A percentile compares a stretch with the other conserved stretches of the same genome.
Conservation (phyloP, 225 moss, liverwort and hornwort species). For the Polytrichum commune region DNA sequence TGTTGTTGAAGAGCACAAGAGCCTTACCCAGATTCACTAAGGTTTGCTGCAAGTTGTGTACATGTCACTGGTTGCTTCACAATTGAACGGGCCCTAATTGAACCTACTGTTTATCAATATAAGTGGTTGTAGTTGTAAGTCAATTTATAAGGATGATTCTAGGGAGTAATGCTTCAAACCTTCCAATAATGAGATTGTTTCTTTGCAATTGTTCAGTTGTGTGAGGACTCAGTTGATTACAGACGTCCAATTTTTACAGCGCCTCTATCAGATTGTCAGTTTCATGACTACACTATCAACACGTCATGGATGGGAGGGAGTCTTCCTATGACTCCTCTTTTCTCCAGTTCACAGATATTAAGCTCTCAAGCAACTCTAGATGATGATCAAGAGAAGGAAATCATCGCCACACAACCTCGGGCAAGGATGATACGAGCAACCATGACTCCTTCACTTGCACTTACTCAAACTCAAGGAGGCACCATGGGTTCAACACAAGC, state of each 20-base stretch:
- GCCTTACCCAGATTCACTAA: too few species aligned
- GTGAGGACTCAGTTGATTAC: constrained; percentile 93
- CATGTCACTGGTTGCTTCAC: too few species aligned
- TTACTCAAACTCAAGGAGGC: constrained; percentile 58
- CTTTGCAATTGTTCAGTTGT: constrained; percentile 57
- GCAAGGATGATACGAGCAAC: constrained; percentile 78
- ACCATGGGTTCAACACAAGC: constrained; percentile 41
- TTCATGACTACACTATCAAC: constrained; percentile 86
- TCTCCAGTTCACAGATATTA: constrained; percentile 58
- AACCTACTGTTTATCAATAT: not conserved
- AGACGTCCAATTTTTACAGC: constrained; percentile 80
- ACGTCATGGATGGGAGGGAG: constrained; percentile 77
- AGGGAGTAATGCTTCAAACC: not conserved
- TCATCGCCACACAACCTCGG: constrained; percentile 28
- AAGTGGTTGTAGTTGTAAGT: not conserved
- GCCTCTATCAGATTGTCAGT: constrained; percentile 89
- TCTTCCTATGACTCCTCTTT: constrained; percentile 94
- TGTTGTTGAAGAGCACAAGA: too few species aligned
- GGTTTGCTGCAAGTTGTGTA: too few species aligned
- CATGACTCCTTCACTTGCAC: constrained; percentile 46
- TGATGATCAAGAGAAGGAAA: constrained; percentile 28
- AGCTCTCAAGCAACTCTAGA: constrained; percentile 38
- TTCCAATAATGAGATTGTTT: not conserved
- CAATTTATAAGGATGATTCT: not conserved
- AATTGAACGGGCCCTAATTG: too few species aligned